These are phyloP conservation scores for Mycena latifolia DNA, from an alignment of 768 basidiomycete genomes.

Conservation along the genomic window DNA sequence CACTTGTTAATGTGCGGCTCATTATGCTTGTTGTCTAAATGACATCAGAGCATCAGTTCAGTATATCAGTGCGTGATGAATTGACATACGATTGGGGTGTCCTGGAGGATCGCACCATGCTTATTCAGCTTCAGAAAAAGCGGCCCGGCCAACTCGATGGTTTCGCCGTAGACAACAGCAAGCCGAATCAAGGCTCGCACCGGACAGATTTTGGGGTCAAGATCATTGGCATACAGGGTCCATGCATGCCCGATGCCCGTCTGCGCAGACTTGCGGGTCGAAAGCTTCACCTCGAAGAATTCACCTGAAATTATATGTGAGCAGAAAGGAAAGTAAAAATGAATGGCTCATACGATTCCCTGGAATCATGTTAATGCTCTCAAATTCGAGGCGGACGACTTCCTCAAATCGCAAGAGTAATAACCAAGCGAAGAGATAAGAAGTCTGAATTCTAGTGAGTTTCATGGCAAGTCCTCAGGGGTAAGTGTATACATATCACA, in stretches of 20 bases:
- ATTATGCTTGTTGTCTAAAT: slow-evolving; percentile 28
- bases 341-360: background rate
- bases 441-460: slow-evolving; percentile 6
- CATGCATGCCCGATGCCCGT: slow-evolving; percentile 34
- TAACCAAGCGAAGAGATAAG: slow-evolving; percentile 38
- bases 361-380: slow-evolving; percentile 34
- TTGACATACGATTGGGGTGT: background rate
- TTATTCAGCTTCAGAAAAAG: slow-evolving; percentile 29
- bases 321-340: background rate
- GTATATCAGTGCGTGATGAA: background rate
- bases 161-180: too few species aligned
- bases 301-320: background rate
- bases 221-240: slow-evolving; percentile 36
- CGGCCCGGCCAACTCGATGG: slow-evolving; percentile 30
- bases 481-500: slow-evolving; percentile 3
- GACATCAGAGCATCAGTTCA: background rate
- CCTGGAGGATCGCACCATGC: slow-evolving; percentile 2
- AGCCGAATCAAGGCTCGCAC: slow-evolving; percentile 34
- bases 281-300: slow-evolving; percentile 6
- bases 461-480: background rate
- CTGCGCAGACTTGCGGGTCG: slow-evolving; percentile 34
- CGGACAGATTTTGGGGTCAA: slow-evolving; percentile 35
- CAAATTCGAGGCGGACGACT: slow-evolving; percentile 30
- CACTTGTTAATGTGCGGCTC: slow-evolving; percentile 28
- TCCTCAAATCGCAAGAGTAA: slow-evolving; percentile 36